These are phyloP conservation scores for Musa schizocarpa DNA, from an alignment of 176 grass and related monocot species.

Conservation along the genomic window DNA sequence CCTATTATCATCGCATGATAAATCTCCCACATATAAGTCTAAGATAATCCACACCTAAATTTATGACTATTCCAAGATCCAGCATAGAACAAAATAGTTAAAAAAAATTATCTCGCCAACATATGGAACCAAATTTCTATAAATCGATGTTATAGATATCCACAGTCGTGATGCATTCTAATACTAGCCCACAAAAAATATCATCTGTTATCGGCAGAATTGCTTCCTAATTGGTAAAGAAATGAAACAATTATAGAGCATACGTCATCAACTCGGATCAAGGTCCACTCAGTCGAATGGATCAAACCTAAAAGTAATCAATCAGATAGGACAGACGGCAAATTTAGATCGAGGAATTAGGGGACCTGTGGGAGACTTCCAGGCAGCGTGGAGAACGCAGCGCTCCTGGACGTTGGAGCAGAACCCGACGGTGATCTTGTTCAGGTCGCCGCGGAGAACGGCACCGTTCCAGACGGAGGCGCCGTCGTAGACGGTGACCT, in stretches of 20 bases:
- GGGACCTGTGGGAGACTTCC: conserved; percentile 70
- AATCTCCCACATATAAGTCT: too few relatives aligned
- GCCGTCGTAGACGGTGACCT: conserved; percentile 82
- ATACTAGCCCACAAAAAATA: too few relatives aligned
- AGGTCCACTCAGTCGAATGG: not conserved
- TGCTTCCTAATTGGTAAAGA: not conserved
- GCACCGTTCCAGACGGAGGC: conserved; percentile 90
- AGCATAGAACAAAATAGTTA: too few relatives aligned
- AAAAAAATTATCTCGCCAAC: too few relatives aligned
- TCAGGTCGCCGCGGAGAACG: conserved; percentile 84
- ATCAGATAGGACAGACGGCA: not conserved
- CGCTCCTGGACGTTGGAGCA: conserved; percentile 92
- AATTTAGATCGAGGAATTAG: not conserved
- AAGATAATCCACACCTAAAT: too few relatives aligned
- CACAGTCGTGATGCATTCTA: too few relatives aligned
- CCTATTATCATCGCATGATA: too few relatives aligned
- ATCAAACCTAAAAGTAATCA: not conserved
- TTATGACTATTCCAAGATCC: too few relatives aligned
- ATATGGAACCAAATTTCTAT: too few relatives aligned
- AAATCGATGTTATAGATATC: too few relatives aligned
- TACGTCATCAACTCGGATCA: not conserved
- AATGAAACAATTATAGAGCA: not conserved
- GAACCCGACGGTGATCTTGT: conserved; percentile 96
- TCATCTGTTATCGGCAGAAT: too few relatives aligned
- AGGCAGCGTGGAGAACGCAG: conserved; percentile 82